Percentiles rank a stretch among this genome's conserved stretches.
These are phyloP conservation scores for Sporothrix protearum DNA, from an alignment of 2,329 filamentous ascomycete genomes.

Conservation along the genomic window DNA sequence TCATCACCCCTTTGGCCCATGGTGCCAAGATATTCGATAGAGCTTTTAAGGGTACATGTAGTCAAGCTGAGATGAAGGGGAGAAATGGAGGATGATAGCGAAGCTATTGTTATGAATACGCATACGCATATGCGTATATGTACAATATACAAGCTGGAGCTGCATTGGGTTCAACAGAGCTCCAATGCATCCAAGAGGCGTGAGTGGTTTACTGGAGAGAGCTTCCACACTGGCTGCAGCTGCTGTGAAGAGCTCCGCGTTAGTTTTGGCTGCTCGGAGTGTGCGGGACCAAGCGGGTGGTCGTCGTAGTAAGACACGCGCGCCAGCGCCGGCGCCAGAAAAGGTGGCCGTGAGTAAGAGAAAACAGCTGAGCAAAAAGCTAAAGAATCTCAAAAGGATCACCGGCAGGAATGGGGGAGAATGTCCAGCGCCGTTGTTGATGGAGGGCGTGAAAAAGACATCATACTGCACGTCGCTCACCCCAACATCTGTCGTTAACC, in stretches of 20 bases:
- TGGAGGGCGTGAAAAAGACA: background rate
- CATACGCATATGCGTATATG: no score
- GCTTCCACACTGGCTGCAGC: background rate
- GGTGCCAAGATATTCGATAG: background rate
- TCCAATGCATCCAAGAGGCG: background rate
- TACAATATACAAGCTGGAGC: background rate
- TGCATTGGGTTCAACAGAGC: background rate
- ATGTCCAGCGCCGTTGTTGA: background rate
- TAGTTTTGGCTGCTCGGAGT: background rate
- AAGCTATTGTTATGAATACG: background rate
- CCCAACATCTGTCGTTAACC: background rate
- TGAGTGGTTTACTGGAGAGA: background rate
- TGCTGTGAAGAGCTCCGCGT: background rate
- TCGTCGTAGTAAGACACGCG: constrained; percentile 4
- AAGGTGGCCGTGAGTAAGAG: constrained; percentile 2
- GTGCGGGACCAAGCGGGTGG: background rate
- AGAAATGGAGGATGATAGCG: background rate
- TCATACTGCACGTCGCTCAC: background rate
- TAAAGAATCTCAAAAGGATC: background rate
- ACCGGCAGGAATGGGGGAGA: background rate
- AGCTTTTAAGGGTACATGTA: background rate
- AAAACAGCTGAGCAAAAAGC: background rate
- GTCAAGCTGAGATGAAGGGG: background rate
- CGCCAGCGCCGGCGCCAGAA: background rate
- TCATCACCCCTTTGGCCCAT: background rate